Percentiles rank a stretch among this genome's conserved stretches.
Conservation (phyloP, 805 yeast genomes). For the Candida wancherniae region DNA sequence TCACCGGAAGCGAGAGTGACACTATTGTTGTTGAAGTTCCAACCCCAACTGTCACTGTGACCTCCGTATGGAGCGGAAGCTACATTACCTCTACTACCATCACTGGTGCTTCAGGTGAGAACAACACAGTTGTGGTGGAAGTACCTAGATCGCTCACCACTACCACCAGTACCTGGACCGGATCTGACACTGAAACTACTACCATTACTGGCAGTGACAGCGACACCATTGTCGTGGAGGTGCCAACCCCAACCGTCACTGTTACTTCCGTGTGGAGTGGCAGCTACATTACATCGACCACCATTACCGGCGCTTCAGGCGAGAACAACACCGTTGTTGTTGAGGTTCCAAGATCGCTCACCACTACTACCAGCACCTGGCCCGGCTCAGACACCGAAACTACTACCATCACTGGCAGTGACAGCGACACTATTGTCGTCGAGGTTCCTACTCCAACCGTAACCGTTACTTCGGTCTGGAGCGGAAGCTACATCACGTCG, state of each 20-base stretch:
- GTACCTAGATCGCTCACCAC: conserved; percentile 4
- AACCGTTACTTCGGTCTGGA: conserved; percentile 9
- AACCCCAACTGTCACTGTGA: conserved; percentile 9
- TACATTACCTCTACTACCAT: conserved; percentile 6
- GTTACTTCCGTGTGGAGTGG: conserved; percentile 4
- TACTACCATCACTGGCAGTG: background rate
- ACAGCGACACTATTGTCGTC: conserved; percentile 4
- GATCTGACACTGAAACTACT: conserved; percentile 8
- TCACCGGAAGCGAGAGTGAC: background rate
- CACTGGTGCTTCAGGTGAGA: conserved; percentile 4
- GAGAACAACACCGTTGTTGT: conserved; percentile 12
- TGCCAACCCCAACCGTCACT: conserved; percentile 11
- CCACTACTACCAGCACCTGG: background rate
- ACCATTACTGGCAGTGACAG: background rate
- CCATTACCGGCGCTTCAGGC: conserved; percentile 6
- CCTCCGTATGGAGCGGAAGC: conserved; percentile 7
- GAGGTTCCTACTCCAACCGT: conserved; percentile 12
- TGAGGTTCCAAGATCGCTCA: conserved; percentile 5
- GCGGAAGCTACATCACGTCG: conserved; percentile 4
- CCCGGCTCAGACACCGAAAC: background rate
- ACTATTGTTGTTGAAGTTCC: conserved; percentile 13
- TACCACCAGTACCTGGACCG: background rate
- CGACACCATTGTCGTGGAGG: conserved; percentile 12
- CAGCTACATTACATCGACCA: background rate
- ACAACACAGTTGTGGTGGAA: conserved; percentile 10